Conservation (phyloP, 2,329 filamentous ascomycete genomes). For the Neonectria ditissima region DNA sequence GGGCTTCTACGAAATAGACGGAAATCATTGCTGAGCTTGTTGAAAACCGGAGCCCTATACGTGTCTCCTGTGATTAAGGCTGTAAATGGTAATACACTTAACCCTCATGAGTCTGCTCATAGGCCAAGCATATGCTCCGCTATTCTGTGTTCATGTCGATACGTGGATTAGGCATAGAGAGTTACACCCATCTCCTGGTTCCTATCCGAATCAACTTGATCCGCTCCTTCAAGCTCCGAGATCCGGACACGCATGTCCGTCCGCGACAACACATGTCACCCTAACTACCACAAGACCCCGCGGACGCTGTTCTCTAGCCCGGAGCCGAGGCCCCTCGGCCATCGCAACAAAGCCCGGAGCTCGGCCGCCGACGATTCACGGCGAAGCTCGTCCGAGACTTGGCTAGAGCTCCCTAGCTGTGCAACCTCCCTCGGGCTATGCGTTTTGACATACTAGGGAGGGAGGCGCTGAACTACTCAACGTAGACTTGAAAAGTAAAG, state of each 20-base stretch:
- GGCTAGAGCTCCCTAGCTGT: background rate
- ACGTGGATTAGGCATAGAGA: background rate
- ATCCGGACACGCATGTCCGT: constrained; percentile 1
- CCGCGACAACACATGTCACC: too few relatives aligned
- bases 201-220: background rate
- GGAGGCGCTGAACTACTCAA: too few relatives aligned
- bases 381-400: background rate
- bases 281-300: too few relatives aligned
- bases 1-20: constrained; percentile 36
- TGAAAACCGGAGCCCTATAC: background rate
- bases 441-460: background rate
- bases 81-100: background rate
- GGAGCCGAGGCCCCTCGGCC: background rate
- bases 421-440: background rate
- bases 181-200: too few relatives aligned
- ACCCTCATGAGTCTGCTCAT: too few relatives aligned
- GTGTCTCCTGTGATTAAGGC: background rate
- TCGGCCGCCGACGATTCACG: background rate
- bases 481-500: too few relatives aligned
- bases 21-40: constrained; percentile 23
- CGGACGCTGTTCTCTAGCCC: too few relatives aligned
- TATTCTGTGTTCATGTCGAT: background rate
- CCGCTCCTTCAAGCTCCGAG: too few relatives aligned
- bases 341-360: background rate
- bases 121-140: background rate